Conservation (phyloP, 768 basidiomycete genomes). For the Xerocomus brunneocitrinus region DNA sequence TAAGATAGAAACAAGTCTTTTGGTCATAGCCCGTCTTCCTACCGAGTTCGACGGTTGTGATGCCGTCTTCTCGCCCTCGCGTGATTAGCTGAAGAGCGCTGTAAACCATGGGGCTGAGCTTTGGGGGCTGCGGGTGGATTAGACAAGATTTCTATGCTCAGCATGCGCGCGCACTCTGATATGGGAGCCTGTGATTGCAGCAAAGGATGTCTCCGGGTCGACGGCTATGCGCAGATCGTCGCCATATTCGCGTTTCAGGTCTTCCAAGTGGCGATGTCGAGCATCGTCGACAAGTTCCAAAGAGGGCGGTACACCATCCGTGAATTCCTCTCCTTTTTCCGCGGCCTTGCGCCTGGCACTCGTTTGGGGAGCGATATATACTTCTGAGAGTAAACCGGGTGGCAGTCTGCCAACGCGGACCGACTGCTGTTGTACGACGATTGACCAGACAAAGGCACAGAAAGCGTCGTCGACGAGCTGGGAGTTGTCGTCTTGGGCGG, state of each 20-base stretch:
- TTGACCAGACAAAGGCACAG: constrained; percentile 76
- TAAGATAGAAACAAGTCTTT: constrained; percentile 85
- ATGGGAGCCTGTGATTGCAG: constrained; percentile 82
- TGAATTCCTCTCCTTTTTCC: constrained; percentile 47
- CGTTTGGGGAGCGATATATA: constrained; percentile 73
- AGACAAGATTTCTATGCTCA: background rate
- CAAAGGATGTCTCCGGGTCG: constrained; percentile 68
- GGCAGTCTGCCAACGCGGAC: constrained; percentile 73
- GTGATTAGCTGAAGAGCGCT: constrained; percentile 79
- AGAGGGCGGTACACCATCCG: constrained; percentile 40
- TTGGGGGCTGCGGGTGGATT: constrained; percentile 51
- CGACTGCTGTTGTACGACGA: constrained; percentile 70
- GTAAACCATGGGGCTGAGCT: constrained; percentile 83
- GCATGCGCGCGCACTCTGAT: constrained; percentile 52
- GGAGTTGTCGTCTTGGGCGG: constrained; percentile 29
- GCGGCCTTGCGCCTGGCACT: constrained; percentile 64
- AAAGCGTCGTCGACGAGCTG: constrained; percentile 75
- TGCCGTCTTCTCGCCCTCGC: constrained; percentile 71
- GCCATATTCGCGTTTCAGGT: constrained; percentile 55
- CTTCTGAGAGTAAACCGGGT: constrained; percentile 53
- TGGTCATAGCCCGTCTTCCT: constrained; percentile 79
- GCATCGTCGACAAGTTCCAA: constrained; percentile 56
- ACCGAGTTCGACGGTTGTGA: constrained; percentile 75
- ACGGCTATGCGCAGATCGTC: constrained; percentile 67
- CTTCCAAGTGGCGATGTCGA: constrained; percentile 48